Conservation (phyloP, 2,329 filamentous ascomycete species). For the Chaetomium globosum region DNA sequence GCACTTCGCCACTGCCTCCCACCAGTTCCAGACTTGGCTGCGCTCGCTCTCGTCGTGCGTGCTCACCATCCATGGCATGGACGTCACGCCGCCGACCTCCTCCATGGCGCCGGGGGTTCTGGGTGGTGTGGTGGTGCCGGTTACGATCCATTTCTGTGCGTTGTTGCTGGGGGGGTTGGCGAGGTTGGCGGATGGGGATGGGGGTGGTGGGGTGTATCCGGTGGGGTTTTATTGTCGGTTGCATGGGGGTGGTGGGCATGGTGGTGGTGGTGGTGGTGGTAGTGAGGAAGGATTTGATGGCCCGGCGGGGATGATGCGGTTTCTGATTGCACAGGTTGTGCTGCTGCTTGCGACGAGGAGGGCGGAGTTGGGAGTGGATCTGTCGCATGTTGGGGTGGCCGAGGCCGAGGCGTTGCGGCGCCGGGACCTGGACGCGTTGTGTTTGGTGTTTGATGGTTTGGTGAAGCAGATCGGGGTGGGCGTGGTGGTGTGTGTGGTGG, state of each 20-base stretch:
- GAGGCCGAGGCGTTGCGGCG: not conserved
- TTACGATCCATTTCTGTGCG: not conserved
- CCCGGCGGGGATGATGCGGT: not conserved
- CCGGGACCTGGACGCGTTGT: not conserved
- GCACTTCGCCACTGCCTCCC: not conserved
- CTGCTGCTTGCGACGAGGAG: not conserved
- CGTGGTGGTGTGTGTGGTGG: not conserved
- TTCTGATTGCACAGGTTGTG: not conserved
- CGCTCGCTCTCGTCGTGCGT: not conserved
- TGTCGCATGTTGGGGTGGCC: not conserved
- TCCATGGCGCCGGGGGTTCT: no score
- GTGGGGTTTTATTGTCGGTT: no score
- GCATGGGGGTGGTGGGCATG: not conserved
- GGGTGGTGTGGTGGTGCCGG: not conserved
- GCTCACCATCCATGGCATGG: not conserved
- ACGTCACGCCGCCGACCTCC: not conserved
- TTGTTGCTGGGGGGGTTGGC: not conserved
- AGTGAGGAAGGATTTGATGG: not conserved
- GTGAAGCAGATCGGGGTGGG: not conserved
- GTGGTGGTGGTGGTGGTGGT: not conserved
- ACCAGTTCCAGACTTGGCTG: not conserved
- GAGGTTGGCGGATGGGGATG: no score
- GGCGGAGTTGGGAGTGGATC: not conserved
- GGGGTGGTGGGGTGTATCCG: no score
- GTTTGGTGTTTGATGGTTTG: not conserved